A percentile compares a stretch with the other conserved stretches of the same genome.
Conservation (phyloP, 2,329 filamentous ascomycete species). For the Sclerotinia trifoliorum region DNA sequence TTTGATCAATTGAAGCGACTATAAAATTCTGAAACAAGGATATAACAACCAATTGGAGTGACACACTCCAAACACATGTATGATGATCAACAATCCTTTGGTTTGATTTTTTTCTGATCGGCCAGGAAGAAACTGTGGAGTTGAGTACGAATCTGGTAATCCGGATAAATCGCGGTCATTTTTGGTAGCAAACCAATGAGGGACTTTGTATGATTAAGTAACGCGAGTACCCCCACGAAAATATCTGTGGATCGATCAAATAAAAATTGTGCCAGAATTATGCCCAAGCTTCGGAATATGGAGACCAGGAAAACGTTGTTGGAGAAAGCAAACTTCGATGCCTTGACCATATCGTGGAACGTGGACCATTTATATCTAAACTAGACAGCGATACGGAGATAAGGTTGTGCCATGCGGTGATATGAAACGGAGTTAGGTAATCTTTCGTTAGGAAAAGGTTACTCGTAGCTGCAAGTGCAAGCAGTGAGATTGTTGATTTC, state of each 20-base stretch:
- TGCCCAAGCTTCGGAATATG: background rate
- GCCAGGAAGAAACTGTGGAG: slow-evolving; percentile 3
- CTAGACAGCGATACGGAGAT: background rate
- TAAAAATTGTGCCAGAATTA: background rate
- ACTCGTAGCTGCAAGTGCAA: background rate
- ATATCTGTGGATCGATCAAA: background rate
- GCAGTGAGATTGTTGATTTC: slow-evolving; percentile 4
- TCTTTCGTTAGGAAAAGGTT: background rate
- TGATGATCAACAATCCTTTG: background rate
- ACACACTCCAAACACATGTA: background rate
- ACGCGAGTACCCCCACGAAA: background rate
- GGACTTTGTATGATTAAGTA: too few species aligned
- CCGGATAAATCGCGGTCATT: slow-evolving; percentile 6
- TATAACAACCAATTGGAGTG: background rate
- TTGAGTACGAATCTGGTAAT: background rate
- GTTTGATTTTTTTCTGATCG: slow-evolving; percentile 3
- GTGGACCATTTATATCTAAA: slow-evolving; percentile 6
- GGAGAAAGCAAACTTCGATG: background rate
- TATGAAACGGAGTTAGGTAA: background rate
- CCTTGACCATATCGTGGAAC: slow-evolving; percentile 10
- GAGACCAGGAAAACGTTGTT: background rate
- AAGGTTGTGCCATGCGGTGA: too few species aligned
- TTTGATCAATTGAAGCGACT: background rate
- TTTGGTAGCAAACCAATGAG: background rate
- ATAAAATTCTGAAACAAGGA: slow-evolving; percentile 7